These are phyloP conservation scores for Gynandropsis gynandra DNA, from an alignment of 345 rosid genomes.

Conservation along the genomic window DNA sequence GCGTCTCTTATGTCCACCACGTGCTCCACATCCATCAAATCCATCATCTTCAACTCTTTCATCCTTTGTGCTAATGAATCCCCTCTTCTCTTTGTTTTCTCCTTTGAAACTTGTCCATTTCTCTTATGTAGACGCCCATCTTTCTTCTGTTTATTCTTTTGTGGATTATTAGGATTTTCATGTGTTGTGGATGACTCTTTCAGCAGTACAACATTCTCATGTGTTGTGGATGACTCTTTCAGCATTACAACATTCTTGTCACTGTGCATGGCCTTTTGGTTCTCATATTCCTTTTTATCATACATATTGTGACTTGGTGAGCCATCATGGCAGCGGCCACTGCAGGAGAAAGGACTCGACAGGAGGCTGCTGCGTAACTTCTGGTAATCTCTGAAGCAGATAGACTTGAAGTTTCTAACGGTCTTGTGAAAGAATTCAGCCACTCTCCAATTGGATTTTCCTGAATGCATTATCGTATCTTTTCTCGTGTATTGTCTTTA, in stretches of 20 bases:
- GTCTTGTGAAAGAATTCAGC: conserved; percentile 45
- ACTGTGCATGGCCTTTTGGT: conserved; percentile 27
- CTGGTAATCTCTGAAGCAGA: conserved; percentile 40
- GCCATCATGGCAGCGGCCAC: conserved; percentile 15
- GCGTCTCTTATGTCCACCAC: conserved; percentile 79
- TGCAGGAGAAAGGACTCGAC: conserved; percentile 36
- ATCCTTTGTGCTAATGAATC: conserved; percentile 60
- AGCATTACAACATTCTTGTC: too few relatives aligned
- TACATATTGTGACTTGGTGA: conserved; percentile 27
- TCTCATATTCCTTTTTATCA: conserved; percentile 34
- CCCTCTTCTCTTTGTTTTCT: conserved; percentile 29
- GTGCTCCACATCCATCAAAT: conserved; percentile 62
- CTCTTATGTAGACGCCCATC: conserved; percentile 18
- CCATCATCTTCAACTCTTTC: conserved; percentile 82
- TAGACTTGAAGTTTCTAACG: conserved; percentile 42
- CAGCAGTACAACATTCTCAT: conserved; percentile 20
- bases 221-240: conserved; percentile 12
- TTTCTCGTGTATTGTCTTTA: not conserved
- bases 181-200: conserved; percentile 7
- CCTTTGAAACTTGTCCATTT: conserved; percentile 13
- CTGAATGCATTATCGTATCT: conserved; percentile 22
- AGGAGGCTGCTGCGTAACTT: conserved; percentile 39
- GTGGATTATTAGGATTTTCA: conserved; percentile 24
- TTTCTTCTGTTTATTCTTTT: conserved; percentile 31
- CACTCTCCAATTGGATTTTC: conserved; percentile 51